Conservation (phyloP, 164 flowering plant genomes). For the Stephania japonica region DNA sequence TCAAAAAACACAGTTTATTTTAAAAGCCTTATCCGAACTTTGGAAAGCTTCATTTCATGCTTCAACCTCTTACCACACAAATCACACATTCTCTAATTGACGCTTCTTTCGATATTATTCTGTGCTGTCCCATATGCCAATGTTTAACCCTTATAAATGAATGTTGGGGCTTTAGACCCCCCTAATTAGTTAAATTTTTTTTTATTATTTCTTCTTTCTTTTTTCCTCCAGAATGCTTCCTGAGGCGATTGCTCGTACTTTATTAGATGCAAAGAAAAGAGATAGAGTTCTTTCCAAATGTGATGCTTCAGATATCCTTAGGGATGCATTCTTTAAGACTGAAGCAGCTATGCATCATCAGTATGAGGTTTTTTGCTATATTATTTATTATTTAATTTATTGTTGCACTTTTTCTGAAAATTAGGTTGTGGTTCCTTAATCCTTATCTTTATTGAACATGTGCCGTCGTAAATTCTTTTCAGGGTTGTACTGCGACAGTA, state of each 20-base stretch:
- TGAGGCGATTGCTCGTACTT: constrained; percentile 51
- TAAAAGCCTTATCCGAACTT: no score
- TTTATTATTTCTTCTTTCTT: background rate
- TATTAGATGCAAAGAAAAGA: constrained; percentile 54
- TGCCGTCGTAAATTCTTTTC: constrained; percentile 24
- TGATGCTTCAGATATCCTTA: constrained; percentile 88
- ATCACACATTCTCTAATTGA: background rate
- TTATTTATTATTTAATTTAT: constrained; percentile 3
- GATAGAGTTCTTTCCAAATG: constrained; percentile 53
- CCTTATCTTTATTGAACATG: background rate
- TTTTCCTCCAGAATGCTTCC: constrained; percentile 54
- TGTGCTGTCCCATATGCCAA: background rate
- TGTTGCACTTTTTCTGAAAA: background rate
- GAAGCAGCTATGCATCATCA: constrained; percentile 73
- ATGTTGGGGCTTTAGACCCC: constrained; percentile 1
- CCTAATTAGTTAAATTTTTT: background rate
- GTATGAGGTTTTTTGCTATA: constrained; percentile 66
- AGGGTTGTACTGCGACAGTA: constrained; percentile 98
- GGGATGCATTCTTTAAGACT: constrained; percentile 74
- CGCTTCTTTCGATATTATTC: background rate
- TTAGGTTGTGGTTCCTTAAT: background rate
- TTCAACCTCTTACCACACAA: no score
- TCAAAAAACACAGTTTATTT: no score
- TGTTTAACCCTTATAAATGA: background rate
- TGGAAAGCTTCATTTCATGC: no score